A percentile compares a stretch with the other conserved stretches of the same genome.
Conservation (phyloP, 306 rosid species). For the Pyrus bretschneideri region DNA sequence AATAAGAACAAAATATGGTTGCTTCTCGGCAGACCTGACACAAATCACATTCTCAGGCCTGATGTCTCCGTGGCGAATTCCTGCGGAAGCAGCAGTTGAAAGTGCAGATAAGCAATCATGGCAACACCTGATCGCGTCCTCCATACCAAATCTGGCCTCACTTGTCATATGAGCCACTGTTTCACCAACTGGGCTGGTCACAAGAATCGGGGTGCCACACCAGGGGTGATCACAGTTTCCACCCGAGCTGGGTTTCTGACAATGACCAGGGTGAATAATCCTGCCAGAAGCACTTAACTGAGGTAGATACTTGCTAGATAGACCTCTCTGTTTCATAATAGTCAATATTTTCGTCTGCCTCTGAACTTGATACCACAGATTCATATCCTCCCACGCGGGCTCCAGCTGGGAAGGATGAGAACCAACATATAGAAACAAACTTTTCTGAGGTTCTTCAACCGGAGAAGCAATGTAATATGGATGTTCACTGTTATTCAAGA, state of each 20-base stretch:
- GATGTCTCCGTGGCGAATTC: conserved; percentile 91
- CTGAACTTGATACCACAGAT: conserved; percentile 96
- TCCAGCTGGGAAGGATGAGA: conserved; percentile 84
- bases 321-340: conserved; percentile 80
- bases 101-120: conserved; percentile 94
- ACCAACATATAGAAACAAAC: conserved; percentile 69
- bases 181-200: conserved; percentile 86
- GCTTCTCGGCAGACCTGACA: conserved; percentile 47
- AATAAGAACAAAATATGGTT: conserved; percentile 66
- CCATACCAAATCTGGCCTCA: conserved; percentile 58
- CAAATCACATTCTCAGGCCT: conserved; percentile 81
- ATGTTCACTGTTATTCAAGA: conserved; percentile 42
- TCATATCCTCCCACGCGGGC: conserved; percentile 99
- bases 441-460: conserved; percentile 74
- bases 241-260: conserved; percentile 77
- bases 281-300: conserved; percentile 85
- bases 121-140: conserved; percentile 84
- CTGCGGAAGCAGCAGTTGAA: conserved; percentile 66
- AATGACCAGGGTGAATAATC: conserved; percentile 91
- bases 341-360: conserved; percentile 90
- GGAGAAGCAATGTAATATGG: conserved; percentile 67
- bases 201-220: conserved; percentile 98
- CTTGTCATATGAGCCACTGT: conserved; percentile 65
- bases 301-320: conserved; percentile 79
- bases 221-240: conserved; percentile 93